phyloP scores from a whole-genome alignment of 1,284 basidiomycete genomes.

The Trametes polyzona region DNA sequence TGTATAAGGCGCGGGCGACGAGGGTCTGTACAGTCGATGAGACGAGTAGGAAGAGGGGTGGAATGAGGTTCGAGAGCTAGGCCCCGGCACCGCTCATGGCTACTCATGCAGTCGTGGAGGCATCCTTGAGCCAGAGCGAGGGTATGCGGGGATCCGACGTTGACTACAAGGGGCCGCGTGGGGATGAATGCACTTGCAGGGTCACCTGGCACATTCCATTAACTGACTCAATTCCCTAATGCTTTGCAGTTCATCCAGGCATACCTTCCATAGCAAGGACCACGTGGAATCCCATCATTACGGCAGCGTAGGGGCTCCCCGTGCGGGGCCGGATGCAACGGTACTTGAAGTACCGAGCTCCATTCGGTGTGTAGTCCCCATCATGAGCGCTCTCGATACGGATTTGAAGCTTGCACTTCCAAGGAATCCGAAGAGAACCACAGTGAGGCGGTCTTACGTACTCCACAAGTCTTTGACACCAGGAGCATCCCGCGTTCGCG shows the following conservation, averaged over 20 bases:
- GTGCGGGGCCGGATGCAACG: too few relatives aligned
- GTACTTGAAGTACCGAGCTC: too few relatives aligned
- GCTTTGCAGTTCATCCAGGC: too few relatives aligned
- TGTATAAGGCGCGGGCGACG: not conserved
- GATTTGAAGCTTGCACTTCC: too few relatives aligned
- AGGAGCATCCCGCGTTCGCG: too few relatives aligned
- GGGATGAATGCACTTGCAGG: constrained; percentile 9
- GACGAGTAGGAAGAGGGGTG: constrained; percentile 10
- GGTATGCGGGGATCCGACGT: not conserved
- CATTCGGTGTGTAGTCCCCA: too few relatives aligned
- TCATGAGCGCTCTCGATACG: too few relatives aligned
- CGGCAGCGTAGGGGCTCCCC: too few relatives aligned
- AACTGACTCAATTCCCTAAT: too few relatives aligned
- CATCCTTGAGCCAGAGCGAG: not conserved
- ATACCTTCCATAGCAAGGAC: not conserved
- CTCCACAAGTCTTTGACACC: too few relatives aligned
- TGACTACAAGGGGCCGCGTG: not conserved
- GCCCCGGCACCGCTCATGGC: not conserved
- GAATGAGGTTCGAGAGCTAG: not conserved
- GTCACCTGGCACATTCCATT: not conserved
- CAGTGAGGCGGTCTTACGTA: too few relatives aligned
- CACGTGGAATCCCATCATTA: not conserved
- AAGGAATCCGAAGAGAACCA: too few relatives aligned
- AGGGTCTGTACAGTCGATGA: constrained; percentile 12
- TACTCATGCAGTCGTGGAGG: not conserved